These are phyloP conservation scores for Amanita exitialis DNA, from an alignment of 768 basidiomycete genomes.

Conservation along the genomic window DNA sequence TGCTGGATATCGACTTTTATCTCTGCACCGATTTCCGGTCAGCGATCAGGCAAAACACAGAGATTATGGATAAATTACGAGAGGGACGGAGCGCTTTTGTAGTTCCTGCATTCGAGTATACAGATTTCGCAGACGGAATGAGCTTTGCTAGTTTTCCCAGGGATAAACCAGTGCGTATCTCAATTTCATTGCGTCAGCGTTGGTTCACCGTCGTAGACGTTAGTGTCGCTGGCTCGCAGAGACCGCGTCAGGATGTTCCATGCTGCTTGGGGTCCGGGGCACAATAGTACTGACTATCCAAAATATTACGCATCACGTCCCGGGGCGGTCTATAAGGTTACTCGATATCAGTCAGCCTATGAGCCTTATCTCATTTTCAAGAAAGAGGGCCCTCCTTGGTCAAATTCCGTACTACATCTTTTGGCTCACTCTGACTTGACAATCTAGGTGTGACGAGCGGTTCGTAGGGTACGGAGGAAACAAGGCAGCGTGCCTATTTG, in stretches of 20 bases:
- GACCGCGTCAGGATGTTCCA: conserved; percentile 69
- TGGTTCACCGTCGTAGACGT: conserved; percentile 23
- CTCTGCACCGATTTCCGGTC: conserved; percentile 73
- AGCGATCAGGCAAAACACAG: conserved; percentile 35
- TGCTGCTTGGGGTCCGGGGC: conserved; percentile 66
- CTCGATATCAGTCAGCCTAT: conserved; percentile 72
- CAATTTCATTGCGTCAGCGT: not conserved
- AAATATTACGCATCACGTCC: conserved; percentile 51
- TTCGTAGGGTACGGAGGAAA: conserved; percentile 90
- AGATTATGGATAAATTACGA: conserved; percentile 36
- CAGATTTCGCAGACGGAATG: conserved; percentile 51
- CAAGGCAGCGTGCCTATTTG: conserved; percentile 87
- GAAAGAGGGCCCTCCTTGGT: conserved; percentile 72
- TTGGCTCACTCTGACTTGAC: not conserved
- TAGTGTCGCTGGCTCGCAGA: conserved; percentile 47
- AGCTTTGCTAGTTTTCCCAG: conserved; percentile 52
- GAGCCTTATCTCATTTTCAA: conserved; percentile 84
- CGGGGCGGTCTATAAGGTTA: conserved; percentile 67
- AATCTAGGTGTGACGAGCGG: conserved; percentile 70
- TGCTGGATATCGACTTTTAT: conserved; percentile 87
- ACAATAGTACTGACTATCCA: conserved; percentile 73
- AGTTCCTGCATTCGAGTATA: conserved; percentile 79
- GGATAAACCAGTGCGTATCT: conserved; percentile 48
- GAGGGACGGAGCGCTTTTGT: conserved; percentile 66
- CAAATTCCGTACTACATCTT: conserved; percentile 10